Evolutionary conservation across 2,329 filamentous ascomycete genomes (phyloP), one percentile per base, ranked within the genome.

Genomic region (Corynespora cassiicola): DNA sequence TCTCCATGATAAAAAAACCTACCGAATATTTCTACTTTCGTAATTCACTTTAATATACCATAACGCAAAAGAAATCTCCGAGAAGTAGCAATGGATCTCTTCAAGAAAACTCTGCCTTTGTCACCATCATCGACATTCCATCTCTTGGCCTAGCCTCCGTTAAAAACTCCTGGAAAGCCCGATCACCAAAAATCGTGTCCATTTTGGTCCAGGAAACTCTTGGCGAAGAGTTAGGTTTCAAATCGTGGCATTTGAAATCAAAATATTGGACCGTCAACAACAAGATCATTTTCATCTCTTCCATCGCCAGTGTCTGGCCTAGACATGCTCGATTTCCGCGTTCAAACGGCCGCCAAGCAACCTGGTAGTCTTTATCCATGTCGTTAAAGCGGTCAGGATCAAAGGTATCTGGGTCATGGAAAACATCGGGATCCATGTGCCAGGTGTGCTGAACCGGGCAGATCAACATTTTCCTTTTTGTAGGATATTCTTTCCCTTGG

Each of bases 271-370:
- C 54, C 0, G 74, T 74, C 56, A 79, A 72, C n/a, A 20, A 14
- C 25, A 14, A 28, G 2, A 28, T 28, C 25, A 28, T 28, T 8
- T 28, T 14, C 77, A 42, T 17, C 30, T 42, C 39, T 6, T 36
- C 37, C 16, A 42, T 28, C 12, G 39, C 39, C 15, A 42, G 33
- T 5, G 27, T 35, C 22, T 42, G 39, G 6, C 39, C 78, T 20
- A 80, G 74, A 47, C 79, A 82, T 37, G 74, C 75, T 7, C 78
- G 58, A 2, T 71, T 65, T 0, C 79, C 79, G 35, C 72, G 66
- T 47, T 75, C 74, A 55, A 82, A 82, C 0, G 74, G 67, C 5
- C 76, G 69, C 68, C 69, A 82, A 0, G 75, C 75, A 31, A 70
- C 69, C 35, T 72, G 69, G 28, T 1, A 63, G 61, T 36, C 67